Evolutionary conservation across 352 stramenopile genomes (phyloP), one percentile per base, ranked within the genome.

Genomic region (Phytophthora agathidicida): DNA sequence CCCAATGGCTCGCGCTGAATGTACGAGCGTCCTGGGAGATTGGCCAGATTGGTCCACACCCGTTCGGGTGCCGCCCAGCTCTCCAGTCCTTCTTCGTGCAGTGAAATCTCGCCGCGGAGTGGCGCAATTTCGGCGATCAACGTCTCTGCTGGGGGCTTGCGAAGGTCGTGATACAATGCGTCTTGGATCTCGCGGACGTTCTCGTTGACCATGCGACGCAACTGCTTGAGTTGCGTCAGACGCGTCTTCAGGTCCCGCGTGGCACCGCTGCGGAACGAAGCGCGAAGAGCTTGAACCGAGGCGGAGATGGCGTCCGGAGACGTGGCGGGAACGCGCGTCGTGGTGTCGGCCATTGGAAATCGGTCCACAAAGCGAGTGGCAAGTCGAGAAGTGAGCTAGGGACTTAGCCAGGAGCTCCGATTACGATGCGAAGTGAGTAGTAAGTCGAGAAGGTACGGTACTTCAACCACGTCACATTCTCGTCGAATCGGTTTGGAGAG

Each of bases 1-100:
- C 91, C 87, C 19, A 94, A 70, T n/a, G 85, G 82, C 27, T 94
- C 84, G 2, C 65, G 61, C 31, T 84, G 67, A 23, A 95, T 55
- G 43, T 73, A 86, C 45, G 75, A 75, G 20, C 43, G 46, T 43
- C 83, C 71, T 1, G 81, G 78, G 17, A 89, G 56, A 53, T 80
- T 86, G 49, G 58, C 46, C 28, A 89, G 36, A 45, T 80, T 82
- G 37, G 67, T 88, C 59, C 46, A 58, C n/a, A 89, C 69, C 14
- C 67, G 61, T 60, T 82, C 64, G 2, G 85, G 80, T 31, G 74
- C 66, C 26, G 77, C 50, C 77, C 80, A 89, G 33, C 80, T 68
- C 22, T 76, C 58, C 23, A 92, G 49, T 51, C 84, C 80, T 58
- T 88, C 78, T 14, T 91, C 58, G 26, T 88, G 68, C 24, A 88